Conservation (phyloP, 352 stramenopile genomes). For the Pelagophyceae sp. region DNA sequence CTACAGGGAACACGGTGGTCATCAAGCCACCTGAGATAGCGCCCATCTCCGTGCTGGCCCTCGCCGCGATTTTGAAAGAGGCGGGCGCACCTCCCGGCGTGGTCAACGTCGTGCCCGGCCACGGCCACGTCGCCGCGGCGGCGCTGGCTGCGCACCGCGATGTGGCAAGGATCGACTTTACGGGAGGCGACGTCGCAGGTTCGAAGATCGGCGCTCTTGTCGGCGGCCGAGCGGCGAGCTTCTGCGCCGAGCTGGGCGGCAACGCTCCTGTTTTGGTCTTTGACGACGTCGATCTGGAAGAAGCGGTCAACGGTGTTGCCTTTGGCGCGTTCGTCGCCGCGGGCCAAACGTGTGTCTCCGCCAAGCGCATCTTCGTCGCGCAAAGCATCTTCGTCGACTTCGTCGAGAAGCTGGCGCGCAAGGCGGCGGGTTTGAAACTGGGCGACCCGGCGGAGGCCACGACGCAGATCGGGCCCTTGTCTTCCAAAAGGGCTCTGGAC, state of each 20-base stretch:
- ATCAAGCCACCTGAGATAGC: slow-evolving; percentile 49
- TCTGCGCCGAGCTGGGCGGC: slow-evolving; percentile 69
- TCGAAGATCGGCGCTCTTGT: slow-evolving; percentile 57
- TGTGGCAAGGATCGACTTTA: slow-evolving; percentile 45
- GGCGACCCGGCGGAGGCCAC: slow-evolving; percentile 61
- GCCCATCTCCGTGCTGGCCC: slow-evolving; percentile 32
- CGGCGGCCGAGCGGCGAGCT: not conserved
- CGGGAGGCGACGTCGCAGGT: slow-evolving; percentile 66
- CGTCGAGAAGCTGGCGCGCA: slow-evolving; percentile 60
- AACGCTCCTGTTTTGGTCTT: slow-evolving; percentile 85
- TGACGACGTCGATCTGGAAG: slow-evolving; percentile 66
- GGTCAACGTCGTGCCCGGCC: slow-evolving; percentile 39
- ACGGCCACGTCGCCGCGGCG: slow-evolving; percentile 29
- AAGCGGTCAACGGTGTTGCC: slow-evolving; percentile 55
- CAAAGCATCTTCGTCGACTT: slow-evolving; percentile 65
- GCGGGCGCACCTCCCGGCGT: slow-evolving; percentile 40
- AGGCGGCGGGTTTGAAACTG: slow-evolving; percentile 59
- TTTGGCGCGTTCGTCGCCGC: slow-evolving; percentile 62
- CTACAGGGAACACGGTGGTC: slow-evolving; percentile 42
- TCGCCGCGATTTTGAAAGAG: slow-evolving; percentile 35
- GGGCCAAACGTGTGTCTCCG: slow-evolving; percentile 74
- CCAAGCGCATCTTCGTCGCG: slow-evolving; percentile 76
- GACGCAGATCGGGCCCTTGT: slow-evolving; percentile 66
- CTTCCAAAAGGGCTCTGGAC: slow-evolving; percentile 60
- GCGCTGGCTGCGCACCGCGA: slow-evolving; percentile 30